Percentiles rank a stretch among this genome's conserved stretches.
phyloP scores from a whole-genome alignment of 441 rosid genomes.

The Adansonia rubrostipa region DNA sequence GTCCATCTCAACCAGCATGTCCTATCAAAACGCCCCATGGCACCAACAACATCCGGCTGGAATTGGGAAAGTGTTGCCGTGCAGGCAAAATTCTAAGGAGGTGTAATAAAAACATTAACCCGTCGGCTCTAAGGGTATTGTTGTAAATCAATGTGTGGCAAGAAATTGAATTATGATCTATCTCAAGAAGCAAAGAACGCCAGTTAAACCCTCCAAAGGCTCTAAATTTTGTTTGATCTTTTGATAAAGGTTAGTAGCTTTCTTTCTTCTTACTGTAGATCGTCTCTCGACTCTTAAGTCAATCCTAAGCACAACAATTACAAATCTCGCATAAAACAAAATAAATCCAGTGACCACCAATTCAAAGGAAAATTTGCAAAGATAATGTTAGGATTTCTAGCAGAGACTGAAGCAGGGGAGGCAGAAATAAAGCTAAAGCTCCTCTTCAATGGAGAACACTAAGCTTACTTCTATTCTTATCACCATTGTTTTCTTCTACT shows the following conservation, averaged over 20 bases:
- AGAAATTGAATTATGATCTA: background rate
- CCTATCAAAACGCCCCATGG: background rate
- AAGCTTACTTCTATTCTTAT: constrained; percentile 38
- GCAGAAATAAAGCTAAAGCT: constrained; percentile 46
- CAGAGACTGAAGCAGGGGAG: constrained; percentile 56
- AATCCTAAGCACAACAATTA: constrained; percentile 10
- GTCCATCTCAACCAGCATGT: background rate
- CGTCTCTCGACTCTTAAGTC: background rate
- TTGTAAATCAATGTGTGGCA: background rate
- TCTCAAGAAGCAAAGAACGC: background rate
- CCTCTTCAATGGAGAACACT: constrained; percentile 67
- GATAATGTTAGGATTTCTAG: constrained; percentile 77
- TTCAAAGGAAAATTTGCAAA: constrained; percentile 13
- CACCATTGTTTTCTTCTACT: constrained; percentile 39
- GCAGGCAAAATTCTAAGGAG: too few species aligned
- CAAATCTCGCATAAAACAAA: background rate
- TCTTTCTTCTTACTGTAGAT: constrained; percentile 13
- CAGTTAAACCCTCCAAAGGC: constrained; percentile 21
- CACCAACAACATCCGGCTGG: too few species aligned
- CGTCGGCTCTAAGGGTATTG: constrained; percentile 28
- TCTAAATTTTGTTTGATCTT: background rate
- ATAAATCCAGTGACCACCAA: background rate
- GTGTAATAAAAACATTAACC: too few species aligned
- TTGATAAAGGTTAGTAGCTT: constrained; percentile 14
- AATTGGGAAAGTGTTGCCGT: too few species aligned